phyloP scores from a whole-genome alignment of 1,284 basidiomycete species.

The Mycena sp. region DNA sequence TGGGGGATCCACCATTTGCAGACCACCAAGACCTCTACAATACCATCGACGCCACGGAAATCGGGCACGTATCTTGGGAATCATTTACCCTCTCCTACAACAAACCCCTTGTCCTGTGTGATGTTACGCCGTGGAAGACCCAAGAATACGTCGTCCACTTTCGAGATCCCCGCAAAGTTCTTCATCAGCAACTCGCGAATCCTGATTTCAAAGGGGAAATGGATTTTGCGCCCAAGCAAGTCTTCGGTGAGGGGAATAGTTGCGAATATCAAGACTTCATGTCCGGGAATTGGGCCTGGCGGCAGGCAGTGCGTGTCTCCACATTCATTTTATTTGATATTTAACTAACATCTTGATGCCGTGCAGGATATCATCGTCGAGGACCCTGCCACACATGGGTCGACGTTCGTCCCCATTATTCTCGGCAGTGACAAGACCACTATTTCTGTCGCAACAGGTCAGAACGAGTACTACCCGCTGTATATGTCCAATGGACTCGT shows the following conservation, averaged over 20 bases:
- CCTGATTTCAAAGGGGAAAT: constrained; percentile 38
- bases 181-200: constrained; percentile 41
- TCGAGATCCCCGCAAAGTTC: constrained; percentile 39
- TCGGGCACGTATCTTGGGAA: neutral
- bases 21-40: constrained; percentile 3
- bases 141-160: constrained; percentile 46
- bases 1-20: neutral
- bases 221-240: constrained; percentile 30
- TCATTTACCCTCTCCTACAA: constrained; percentile 1
- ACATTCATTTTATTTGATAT: too few relatives aligned
- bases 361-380: too few relatives aligned
- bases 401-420: constrained; percentile 39
- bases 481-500: constrained; percentile 37
- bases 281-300: constrained; percentile 36
- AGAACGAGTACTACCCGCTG: constrained; percentile 35
- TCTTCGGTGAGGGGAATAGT: too few relatives aligned
- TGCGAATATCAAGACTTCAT: too few relatives aligned
- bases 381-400: too few relatives aligned
- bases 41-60: constrained; percentile 5
- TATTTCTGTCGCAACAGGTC: constrained; percentile 46
- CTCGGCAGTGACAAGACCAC: constrained; percentile 49
- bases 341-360: neutral
- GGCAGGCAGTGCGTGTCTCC: constrained; percentile 32
- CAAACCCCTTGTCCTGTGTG: neutral
- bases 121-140: constrained; percentile 42